Evolutionary conservation across 2,329 filamentous ascomycete genomes (phyloP).

Genomic region (Aspergillus fischeri): DNA sequence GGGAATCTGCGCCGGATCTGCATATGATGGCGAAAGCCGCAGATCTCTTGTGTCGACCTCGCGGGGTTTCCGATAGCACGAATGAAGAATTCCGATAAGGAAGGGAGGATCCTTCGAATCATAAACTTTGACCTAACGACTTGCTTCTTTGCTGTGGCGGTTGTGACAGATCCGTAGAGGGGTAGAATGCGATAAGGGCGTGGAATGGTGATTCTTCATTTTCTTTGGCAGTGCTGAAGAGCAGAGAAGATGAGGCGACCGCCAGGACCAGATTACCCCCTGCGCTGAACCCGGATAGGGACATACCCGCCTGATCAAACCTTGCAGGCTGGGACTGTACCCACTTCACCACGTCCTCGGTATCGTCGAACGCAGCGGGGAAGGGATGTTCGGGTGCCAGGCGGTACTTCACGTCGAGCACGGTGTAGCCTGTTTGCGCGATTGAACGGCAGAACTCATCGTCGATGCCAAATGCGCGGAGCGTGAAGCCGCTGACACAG

Average conservation of each 20-base stretch:
- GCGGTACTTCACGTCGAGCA: constrained; percentile 37
- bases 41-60: not conserved
- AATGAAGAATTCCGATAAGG: not conserved
- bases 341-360: constrained; percentile 31
- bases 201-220: not conserved
- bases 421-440: constrained; percentile 20
- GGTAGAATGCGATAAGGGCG: not conserved
- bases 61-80: not conserved
- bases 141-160: not conserved
- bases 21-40: constrained; percentile 1
- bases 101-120: not conserved
- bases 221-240: not conserved
- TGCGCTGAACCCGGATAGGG: constrained; percentile 39
- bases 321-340: constrained; percentile 24
- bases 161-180: not conserved
- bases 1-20: not conserved
- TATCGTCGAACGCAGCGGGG: constrained; percentile 36
- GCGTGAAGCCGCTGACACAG: constrained; percentile 28
- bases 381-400: constrained; percentile 38
- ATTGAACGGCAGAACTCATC: constrained; percentile 25
- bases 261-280: constrained; percentile 38
- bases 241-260: constrained; percentile 15
- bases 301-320: constrained; percentile 28
- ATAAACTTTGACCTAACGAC: not conserved
- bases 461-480: constrained; percentile 26